These are phyloP conservation scores for Phytophthora idaei DNA, from an alignment of 352 stramenopile genomes.

Conservation along the genomic window DNA sequence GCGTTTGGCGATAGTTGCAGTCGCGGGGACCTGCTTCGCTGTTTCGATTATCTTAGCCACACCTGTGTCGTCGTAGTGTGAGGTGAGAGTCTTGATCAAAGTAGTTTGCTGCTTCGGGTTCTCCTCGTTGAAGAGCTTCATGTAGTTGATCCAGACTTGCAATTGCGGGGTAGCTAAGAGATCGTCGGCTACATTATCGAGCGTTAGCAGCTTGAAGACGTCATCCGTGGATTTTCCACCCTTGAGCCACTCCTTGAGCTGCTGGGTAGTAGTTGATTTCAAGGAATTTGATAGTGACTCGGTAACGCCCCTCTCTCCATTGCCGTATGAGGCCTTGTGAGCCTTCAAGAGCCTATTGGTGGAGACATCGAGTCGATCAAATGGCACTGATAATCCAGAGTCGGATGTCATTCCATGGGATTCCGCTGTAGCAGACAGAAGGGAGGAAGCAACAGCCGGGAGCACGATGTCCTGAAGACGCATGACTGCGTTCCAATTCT, in stretches of 20 bases:
- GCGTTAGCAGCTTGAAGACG: neutral
- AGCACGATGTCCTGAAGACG: no score
- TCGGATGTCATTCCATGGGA: neutral
- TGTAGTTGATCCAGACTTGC: neutral
- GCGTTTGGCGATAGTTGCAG: slow-evolving; percentile 5
- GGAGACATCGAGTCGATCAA: neutral
- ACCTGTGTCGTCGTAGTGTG: slow-evolving; percentile 10
- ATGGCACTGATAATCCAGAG: neutral
- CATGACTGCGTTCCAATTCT: no score
- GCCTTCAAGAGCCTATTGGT: neutral
- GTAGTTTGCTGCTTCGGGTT: slow-evolving; percentile 11
- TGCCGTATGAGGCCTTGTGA: neutral
- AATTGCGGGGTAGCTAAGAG: neutral
- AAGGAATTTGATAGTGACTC: neutral
- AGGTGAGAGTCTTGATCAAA: slow-evolving; percentile 12
- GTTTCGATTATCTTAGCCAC: slow-evolving; percentile 23
- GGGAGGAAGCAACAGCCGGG: no score
- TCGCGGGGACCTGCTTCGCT: slow-evolving; percentile 1
- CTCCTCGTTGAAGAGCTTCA: slow-evolving; percentile 6
- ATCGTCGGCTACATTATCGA: neutral
- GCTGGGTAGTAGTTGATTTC: neutral
- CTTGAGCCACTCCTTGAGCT: neutral
- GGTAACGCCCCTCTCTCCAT: neutral
- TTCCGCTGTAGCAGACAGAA: no score
- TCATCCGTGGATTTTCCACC: neutral